phyloP scores from a whole-genome alignment of 2,329 filamentous ascomycete genomes.

The Dryadomyces sulphureus region DNA sequence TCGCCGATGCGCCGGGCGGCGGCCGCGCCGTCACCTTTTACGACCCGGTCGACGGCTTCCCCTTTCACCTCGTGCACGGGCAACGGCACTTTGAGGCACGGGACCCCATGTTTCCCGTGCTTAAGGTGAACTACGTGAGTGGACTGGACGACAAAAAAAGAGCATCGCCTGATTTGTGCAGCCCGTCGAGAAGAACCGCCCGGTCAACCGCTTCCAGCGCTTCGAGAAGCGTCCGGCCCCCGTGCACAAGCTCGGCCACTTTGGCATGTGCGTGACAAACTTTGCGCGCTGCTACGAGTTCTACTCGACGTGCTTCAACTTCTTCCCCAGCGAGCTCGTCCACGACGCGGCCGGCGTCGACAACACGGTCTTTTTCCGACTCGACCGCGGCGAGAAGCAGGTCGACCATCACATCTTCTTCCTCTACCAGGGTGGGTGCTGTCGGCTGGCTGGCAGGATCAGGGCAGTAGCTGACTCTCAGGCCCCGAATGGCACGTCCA shows the following conservation, averaged over 20 bases:
- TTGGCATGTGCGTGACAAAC: constrained; percentile 36
- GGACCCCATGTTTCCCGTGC: constrained; percentile 25
- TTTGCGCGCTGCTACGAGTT: constrained; percentile 34
- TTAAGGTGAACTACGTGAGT: constrained; percentile 29
- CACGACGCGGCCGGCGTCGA: constrained; percentile 22
- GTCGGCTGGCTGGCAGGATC: no score
- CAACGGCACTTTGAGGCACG: constrained; percentile 26
- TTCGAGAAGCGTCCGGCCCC: constrained; percentile 28
- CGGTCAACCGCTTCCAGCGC: constrained; percentile 32
- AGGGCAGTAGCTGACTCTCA: background rate
- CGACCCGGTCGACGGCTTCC: constrained; percentile 39
- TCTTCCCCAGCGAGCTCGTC: constrained; percentile 31
- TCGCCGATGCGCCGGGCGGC: constrained; percentile 36
- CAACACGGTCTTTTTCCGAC: constrained; percentile 29
- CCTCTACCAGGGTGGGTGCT: constrained; percentile 25
- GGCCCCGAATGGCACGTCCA: constrained; percentile 39
- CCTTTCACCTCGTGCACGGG: constrained; percentile 41
- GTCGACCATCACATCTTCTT: constrained; percentile 39
- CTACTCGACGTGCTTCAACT: constrained; percentile 34
- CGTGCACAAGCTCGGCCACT: constrained; percentile 38
- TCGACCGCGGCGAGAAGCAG: constrained; percentile 26
- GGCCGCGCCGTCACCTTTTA: constrained; percentile 37
- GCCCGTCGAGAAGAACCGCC: constrained; percentile 35
- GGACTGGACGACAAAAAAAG: no score
- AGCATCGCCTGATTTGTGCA: constrained; percentile 8